phyloP scores from a whole-genome alignment of 163 green algal species.

The Chloroidium sp. region DNA sequence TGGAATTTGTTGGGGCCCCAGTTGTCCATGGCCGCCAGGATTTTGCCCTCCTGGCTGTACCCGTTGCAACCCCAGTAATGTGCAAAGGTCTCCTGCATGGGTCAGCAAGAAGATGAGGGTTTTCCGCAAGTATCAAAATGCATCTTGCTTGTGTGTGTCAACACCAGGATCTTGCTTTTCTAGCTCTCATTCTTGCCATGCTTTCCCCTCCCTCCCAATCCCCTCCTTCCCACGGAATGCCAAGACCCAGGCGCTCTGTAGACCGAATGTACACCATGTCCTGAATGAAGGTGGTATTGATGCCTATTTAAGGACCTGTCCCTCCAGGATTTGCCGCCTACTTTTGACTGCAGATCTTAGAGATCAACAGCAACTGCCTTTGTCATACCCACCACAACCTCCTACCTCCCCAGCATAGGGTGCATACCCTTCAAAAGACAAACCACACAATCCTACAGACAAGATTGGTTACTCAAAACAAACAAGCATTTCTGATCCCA shows the following conservation, averaged over 20 bases:
- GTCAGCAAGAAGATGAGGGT: not conserved
- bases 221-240: too few species aligned
- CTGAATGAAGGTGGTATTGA: too few species aligned
- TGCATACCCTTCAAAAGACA: not conserved
- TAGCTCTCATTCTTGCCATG: too few species aligned
- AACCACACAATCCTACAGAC: not conserved
- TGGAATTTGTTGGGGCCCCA: slow-evolving; percentile 81
- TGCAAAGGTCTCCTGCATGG: slow-evolving; percentile 33
- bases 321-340: too few species aligned
- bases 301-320: too few species aligned
- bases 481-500: not conserved
- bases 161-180: too few species aligned
- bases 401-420: not conserved
- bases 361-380: not conserved
- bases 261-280: too few species aligned
- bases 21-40: slow-evolving; percentile 48
- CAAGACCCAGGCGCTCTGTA: too few species aligned
- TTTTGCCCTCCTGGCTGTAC: slow-evolving; percentile 35
- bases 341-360: too few species aligned
- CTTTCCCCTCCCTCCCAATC: too few species aligned
- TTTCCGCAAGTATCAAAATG: not conserved
- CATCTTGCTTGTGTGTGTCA: too few species aligned
- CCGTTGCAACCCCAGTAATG: slow-evolving; percentile 28
- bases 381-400: not conserved
- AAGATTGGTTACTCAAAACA: not conserved